phyloP scores from a whole-genome alignment of 257 asterid genomes.

The Rehmannia glutinosa region DNA sequence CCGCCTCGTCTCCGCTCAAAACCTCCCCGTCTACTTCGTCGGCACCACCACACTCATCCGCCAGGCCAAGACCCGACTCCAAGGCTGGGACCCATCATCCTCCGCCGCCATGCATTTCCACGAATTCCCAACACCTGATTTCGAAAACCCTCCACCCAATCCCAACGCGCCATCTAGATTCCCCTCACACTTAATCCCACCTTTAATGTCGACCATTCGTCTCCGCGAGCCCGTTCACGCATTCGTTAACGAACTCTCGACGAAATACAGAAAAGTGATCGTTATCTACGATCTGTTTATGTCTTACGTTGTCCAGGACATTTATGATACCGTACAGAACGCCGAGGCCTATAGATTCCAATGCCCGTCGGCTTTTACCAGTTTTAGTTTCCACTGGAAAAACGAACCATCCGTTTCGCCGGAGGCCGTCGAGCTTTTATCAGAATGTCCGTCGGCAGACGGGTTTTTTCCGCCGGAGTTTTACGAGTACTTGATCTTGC shows the following conservation, averaged over 20 bases:
- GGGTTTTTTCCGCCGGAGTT: neutral
- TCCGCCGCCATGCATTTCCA: conserved; percentile 26
- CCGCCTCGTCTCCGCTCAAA: conserved; percentile 34
- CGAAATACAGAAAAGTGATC: conserved; percentile 18
- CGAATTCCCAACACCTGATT: conserved; percentile 20
- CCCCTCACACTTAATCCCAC: conserved; percentile 50
- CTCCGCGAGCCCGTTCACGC: conserved; percentile 44
- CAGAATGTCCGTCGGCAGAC: neutral
- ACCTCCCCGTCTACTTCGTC: conserved; percentile 31
- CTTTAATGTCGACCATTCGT: conserved; percentile 24
- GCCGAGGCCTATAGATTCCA: neutral
- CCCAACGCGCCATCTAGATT: conserved; percentile 39
- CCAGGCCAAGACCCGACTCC: conserved; percentile 35
- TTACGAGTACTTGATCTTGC: neutral
- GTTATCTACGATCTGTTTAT: conserved; percentile 44
- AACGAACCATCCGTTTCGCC: neutral
- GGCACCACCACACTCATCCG: conserved; percentile 38
- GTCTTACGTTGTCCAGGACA: conserved; percentile 48
- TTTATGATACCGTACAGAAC: conserved; percentile 13
- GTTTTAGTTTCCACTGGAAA: neutral
- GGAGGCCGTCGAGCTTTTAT: neutral
- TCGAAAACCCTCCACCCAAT: conserved; percentile 30
- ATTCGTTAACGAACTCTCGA: conserved; percentile 21
- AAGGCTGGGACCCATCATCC: conserved; percentile 29
- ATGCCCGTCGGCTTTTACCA: neutral